Evolutionary conservation across 805 yeast genomes (phyloP), one percentile per base, ranked within the genome.

Genomic region (Ogataea pignaliae): DNA sequence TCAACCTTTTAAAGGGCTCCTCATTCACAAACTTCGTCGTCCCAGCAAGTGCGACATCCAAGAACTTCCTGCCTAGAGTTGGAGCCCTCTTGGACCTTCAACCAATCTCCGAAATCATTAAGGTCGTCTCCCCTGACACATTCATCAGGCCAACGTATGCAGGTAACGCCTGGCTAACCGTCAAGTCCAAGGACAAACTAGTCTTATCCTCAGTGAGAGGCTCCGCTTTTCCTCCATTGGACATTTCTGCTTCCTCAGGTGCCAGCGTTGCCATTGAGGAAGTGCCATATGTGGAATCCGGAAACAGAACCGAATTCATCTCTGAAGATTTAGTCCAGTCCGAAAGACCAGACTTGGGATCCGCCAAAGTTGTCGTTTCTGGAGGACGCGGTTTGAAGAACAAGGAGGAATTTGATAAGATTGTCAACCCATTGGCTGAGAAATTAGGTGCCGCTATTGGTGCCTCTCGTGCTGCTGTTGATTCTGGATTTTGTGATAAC

Each of bases 381-480:
- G 99, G 99, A 34, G 99, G 99, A 36, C 81, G 97, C 57, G 98
- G 96, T 33, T 78, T 91, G 54, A 88, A 90, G 65, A 81, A 81
- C 65, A 90, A 89, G 65, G 97, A 86, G 62, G 83, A 85, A 45
- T 91, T 91, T 64, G 95, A 87, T 44, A 62, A 73, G 43, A 53
- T 88, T 46, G 72, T 93, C 42, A 79, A 75, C 54, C 98, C 99
- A 41, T 72, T 91, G 52, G 97, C 98, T 8, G 81, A 79, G 45
- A 75, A 85, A 47, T 70, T 91, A 46, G 77, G 81, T 44, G 99
- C 98, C 2, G 98, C 96, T 43, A 84, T 91, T 40, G 99, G 99
- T 59, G 98, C 98, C 3, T 88, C 97, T 8, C 82, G 99, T 65
- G 98, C 97, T 15, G 99, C 98, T 30, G 99, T 93, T 18, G 99